Base-by-base conservation (phyloP, 2,329 filamentous ascomycete species). In the Diaporthe capsici region DNA sequence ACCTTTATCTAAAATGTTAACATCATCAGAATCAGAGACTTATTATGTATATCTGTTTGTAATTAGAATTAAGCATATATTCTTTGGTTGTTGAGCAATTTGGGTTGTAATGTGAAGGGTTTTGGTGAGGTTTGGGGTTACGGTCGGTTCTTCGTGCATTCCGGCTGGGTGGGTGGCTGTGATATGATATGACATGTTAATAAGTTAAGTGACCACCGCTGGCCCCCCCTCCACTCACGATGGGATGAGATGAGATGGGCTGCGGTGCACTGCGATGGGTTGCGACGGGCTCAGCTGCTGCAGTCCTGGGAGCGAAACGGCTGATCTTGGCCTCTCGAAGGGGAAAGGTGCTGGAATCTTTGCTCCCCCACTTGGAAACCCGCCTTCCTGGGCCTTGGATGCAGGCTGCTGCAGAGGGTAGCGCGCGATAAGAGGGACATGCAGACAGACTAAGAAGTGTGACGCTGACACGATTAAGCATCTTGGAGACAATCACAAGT, bases 91-190 rank as follows among this genome's bases (percentile, higher is more conserved):
- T n/a, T n/a, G n/a, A n/a, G n/a, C n/a, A n/a, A n/a, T n/a, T n/a
- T n/a, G n/a, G n/a, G n/a, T n/a, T n/a, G n/a, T n/a, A n/a, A n/a
- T n/a, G n/a, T n/a, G n/a, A n/a, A n/a, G n/a, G n/a, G n/a, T n/a
- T n/a, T n/a, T n/a, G n/a, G n/a, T n/a, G n/a, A n/a, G n/a, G n/a
- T n/a, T n/a, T n/a, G n/a, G n/a, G n/a, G n/a, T n/a, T n/a, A n/a
- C n/a, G n/a, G n/a, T n/a, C n/a, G n/a, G n/a, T n/a, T n/a, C n/a
- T n/a, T n/a, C n/a, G n/a, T n/a, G n/a, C n/a, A n/a, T n/a, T n/a
- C n/a, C n/a, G n/a, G n/a, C n/a, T n/a, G n/a, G n/a, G n/a, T 47
- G 60, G 20, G 63, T 53, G 63, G 63, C 31, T 68, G 63, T 68
- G 63, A 68, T 20, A 53, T 51, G 63, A 68, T 28, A 68, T 68